These are phyloP conservation scores for Paramyrothecium sp. DNA, from an alignment of 2,329 filamentous ascomycete genomes.

Conservation along the genomic window DNA sequence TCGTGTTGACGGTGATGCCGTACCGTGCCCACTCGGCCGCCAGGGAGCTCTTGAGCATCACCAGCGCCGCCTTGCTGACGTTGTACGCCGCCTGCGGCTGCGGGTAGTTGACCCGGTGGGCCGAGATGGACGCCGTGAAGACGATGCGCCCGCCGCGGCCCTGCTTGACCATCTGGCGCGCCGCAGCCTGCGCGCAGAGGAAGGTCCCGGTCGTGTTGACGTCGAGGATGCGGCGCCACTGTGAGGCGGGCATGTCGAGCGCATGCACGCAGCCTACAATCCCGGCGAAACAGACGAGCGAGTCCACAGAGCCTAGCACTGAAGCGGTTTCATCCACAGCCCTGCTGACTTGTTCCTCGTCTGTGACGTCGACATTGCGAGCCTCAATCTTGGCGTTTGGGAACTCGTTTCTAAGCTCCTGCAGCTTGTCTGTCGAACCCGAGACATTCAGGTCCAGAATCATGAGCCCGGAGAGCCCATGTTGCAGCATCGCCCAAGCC, in stretches of 20 bases:
- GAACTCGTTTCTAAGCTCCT: constrained; percentile 13
- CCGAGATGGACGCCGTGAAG: constrained; percentile 66
- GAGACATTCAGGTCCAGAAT: constrained; percentile 58
- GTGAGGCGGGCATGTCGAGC: constrained; percentile 36
- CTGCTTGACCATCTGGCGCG: constrained; percentile 42
- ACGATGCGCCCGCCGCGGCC: constrained; percentile 56
- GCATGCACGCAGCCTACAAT: constrained; percentile 63
- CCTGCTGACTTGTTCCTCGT: constrained; percentile 11
- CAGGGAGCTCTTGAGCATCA: constrained; percentile 54
- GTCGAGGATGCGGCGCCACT: constrained; percentile 63
- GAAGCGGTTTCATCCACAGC: constrained; percentile 8
- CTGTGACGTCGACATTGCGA: constrained; percentile 14
- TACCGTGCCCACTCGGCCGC: constrained; percentile 72
- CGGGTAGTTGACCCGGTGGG: constrained; percentile 66
- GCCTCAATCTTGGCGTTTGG: constrained; percentile 11
- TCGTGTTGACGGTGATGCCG: constrained; percentile 69
- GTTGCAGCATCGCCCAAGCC: constrained; percentile 64
- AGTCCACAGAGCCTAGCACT: constrained; percentile 16
- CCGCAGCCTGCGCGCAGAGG: constrained; percentile 61
- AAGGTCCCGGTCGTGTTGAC: constrained; percentile 70
- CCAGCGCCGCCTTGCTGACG: constrained; percentile 63
- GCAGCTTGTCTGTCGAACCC: constrained; percentile 24
- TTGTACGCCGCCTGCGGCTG: constrained; percentile 73
- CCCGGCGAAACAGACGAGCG: constrained; percentile 47
- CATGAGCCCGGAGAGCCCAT: constrained; percentile 57